These are phyloP conservation scores for Pestalotiopsis fici DNA, from an alignment of 2,329 filamentous ascomycete species.

Conservation along the genomic window DNA sequence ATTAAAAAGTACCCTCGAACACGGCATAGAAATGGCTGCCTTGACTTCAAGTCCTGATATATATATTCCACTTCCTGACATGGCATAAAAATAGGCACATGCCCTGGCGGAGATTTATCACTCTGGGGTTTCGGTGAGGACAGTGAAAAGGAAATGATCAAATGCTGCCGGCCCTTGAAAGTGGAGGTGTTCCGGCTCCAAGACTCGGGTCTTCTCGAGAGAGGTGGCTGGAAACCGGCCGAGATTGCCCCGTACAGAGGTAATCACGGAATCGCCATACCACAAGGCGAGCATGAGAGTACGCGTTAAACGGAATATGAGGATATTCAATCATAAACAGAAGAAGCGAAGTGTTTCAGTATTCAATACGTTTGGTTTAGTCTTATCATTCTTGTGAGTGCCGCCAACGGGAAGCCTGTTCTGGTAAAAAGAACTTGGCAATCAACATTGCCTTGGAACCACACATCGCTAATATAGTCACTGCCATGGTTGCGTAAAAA, in stretches of 20 bases:
- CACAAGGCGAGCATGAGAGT: constrained; percentile 24
- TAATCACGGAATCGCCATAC: constrained; percentile 60
- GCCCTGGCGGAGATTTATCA: constrained; percentile 79
- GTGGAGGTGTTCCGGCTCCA: constrained; percentile 71
- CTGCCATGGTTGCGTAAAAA: neutral
- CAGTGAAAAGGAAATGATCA: constrained; percentile 67
- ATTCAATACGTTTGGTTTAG: neutral
- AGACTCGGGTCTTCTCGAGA: constrained; percentile 51
- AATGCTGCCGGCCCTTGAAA: constrained; percentile 71
- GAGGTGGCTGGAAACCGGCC: constrained; percentile 63
- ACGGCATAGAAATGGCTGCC: too few relatives aligned
- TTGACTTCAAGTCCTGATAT: too few relatives aligned
- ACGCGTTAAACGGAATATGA: neutral
- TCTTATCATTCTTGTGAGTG: neutral
- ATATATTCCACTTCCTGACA: neutral
- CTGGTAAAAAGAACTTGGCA: too few relatives aligned
- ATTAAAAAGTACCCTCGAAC: too few relatives aligned
- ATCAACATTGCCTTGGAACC: too few relatives aligned
- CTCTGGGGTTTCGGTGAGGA: constrained; percentile 77
- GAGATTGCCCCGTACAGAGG: constrained; percentile 63
- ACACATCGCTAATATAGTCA: too few relatives aligned
- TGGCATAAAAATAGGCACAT: constrained; percentile 64
- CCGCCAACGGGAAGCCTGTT: too few relatives aligned
- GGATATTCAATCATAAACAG: neutral
- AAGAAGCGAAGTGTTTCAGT: neutral